Evolutionary conservation across 108 stramenopile genomes (phyloP).

Genomic region (Fragilaria crotonensis): DNA sequence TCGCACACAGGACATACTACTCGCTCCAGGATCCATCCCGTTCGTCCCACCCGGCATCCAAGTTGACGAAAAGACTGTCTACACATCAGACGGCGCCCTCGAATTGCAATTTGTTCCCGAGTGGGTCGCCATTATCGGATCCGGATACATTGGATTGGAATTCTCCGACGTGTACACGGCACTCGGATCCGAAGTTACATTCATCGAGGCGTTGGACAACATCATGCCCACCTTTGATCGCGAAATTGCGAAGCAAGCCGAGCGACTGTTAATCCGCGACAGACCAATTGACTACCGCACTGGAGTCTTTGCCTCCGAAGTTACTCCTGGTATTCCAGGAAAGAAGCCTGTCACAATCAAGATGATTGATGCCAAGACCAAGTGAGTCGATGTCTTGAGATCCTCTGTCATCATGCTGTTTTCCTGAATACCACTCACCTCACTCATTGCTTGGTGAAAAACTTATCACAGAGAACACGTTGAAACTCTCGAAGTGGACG

Average conservation of each 20-base stretch:
- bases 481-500: constrained; percentile 96
- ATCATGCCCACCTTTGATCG: constrained; percentile 97
- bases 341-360: constrained; percentile 97
- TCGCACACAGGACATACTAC: constrained; percentile 91
- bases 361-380: constrained; percentile 98
- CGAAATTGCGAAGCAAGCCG: constrained; percentile 96
- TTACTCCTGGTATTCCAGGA: constrained; percentile 93
- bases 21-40: constrained; percentile 96
- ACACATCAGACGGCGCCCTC: constrained; percentile 95
- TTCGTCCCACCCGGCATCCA: constrained; percentile 95
- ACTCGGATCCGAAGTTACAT: constrained; percentile 93
- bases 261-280: constrained; percentile 90
- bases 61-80: constrained; percentile 96
- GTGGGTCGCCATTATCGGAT: constrained; percentile 97
- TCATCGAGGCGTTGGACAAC: constrained; percentile 90
- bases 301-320: constrained; percentile 90
- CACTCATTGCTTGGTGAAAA: no score
- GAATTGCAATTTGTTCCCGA: constrained; percentile 88
- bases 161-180: constrained; percentile 98
- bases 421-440: no score
- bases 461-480: constrained; percentile 85
- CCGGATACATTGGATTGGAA: constrained; percentile 98
- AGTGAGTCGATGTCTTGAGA: constrained; percentile 40
- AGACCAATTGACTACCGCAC: constrained; percentile 91
- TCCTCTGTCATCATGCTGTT: not conserved